Conservation (phyloP, 129 eudicot genomes). For the Scalesia atractyloides region DNA sequence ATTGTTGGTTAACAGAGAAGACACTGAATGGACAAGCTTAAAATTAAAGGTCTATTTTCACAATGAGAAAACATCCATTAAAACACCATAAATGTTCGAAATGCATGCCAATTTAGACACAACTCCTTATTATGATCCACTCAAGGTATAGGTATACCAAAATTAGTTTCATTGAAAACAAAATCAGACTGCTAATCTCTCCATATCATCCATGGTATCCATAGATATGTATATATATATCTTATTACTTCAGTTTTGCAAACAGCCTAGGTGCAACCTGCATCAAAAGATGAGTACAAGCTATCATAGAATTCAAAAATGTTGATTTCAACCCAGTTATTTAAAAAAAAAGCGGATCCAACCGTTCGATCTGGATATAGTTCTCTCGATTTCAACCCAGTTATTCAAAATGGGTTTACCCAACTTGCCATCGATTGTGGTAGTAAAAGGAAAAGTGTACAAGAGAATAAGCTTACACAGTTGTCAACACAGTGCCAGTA, state of each 20-base stretch:
- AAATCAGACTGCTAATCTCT: slow-evolving; percentile 1
- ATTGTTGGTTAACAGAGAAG: not conserved
- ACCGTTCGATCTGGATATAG: not conserved
- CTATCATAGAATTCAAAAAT: not conserved
- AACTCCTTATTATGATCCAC: slow-evolving; percentile 47
- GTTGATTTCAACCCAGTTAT: not conserved
- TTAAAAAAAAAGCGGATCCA: not conserved
- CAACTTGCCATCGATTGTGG: not conserved
- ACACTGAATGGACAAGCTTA: not conserved
- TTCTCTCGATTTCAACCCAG: too few species aligned
- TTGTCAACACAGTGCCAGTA: slow-evolving; percentile 84
- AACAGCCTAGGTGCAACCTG: slow-evolving; percentile 83
- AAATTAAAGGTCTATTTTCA: not conserved
- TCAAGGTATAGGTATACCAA: slow-evolving; percentile 37
- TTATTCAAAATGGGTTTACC: not conserved
- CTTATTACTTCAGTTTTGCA: slow-evolving; percentile 55
- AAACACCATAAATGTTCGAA: slow-evolving; percentile 17
- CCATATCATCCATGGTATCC: slow-evolving; percentile 15
- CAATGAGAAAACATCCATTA: slow-evolving; percentile 14
- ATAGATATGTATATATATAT: not conserved
- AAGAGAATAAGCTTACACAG: slow-evolving; percentile 55
- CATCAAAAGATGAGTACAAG: slow-evolving; percentile 14
- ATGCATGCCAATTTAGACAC: slow-evolving; percentile 34
- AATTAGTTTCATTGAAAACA: slow-evolving; percentile 28
- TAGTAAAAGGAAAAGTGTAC: not conserved